Conservation (phyloP, 768 basidiomycete species). For the Kwoniella pini region DNA sequence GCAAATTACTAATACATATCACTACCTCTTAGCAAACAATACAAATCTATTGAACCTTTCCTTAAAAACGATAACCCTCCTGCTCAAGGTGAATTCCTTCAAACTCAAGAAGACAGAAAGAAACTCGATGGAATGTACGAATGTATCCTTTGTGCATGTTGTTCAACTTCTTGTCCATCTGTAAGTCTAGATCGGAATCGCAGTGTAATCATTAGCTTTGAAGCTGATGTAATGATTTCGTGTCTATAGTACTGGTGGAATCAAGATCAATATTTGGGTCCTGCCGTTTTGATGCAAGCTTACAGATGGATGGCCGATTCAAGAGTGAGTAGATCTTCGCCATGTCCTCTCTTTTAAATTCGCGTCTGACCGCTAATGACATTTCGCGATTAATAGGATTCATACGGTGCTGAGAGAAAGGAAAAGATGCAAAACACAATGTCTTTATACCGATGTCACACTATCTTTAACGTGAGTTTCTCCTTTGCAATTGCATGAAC, state of each 20-base stretch:
- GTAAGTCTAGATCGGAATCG: conserved; percentile 18
- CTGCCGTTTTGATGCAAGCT: conserved; percentile 93
- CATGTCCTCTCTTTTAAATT: too few relatives aligned
- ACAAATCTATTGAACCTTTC: conserved; percentile 98
- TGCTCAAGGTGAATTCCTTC: conserved; percentile 75
- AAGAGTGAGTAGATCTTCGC: conserved; percentile 61
- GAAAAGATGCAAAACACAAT: conserved; percentile 93
- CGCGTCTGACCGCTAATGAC: neutral
- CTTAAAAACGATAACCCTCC: conserved; percentile 91
- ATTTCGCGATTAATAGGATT: conserved; percentile 66
- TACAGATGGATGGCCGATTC: conserved; percentile 99
- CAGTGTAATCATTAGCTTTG: neutral
- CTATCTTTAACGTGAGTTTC: conserved; percentile 82
- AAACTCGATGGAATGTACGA: conserved; percentile 98
- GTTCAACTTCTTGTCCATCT: conserved; percentile 93
- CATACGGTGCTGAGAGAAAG: conserved; percentile 74
- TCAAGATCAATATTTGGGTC: conserved; percentile 84
- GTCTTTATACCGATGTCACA: conserved; percentile 96
- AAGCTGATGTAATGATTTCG: neutral
- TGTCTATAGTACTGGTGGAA: conserved; percentile 1
- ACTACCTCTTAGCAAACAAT: conserved; percentile 89
- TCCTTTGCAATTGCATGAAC: too few relatives aligned
- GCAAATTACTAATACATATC: conserved; percentile 55
- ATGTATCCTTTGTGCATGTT: conserved; percentile 81
- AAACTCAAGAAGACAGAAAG: conserved; percentile 85